These are phyloP conservation scores for Macrophomina phaseolina DNA, from an alignment of 2,329 filamentous ascomycete species.

Conservation along the genomic window DNA sequence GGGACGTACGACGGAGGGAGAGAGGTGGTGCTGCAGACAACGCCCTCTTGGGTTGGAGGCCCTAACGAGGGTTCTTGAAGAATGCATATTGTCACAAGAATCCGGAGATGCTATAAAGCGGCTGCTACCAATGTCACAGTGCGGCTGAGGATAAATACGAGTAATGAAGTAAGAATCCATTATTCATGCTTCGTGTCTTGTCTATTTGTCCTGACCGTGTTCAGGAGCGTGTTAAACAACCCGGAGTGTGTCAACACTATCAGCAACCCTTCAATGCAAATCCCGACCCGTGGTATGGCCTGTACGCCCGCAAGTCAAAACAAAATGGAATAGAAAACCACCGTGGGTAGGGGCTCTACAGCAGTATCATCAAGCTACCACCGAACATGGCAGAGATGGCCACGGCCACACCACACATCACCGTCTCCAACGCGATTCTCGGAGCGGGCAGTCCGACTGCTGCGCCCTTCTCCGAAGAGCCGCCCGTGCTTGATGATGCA, in stretches of 20 bases:
- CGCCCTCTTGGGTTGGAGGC: background rate
- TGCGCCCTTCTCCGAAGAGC: background rate
- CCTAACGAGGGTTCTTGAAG: slow-evolving; percentile 7
- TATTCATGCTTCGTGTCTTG: background rate
- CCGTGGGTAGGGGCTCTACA: slow-evolving; percentile 2
- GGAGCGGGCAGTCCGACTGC: slow-evolving; percentile 14
- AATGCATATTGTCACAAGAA: background rate
- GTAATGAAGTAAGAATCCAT: background rate
- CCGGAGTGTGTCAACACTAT: background rate
- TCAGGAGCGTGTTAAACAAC: background rate
- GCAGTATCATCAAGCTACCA: slow-evolving; percentile 22
- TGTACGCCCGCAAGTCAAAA: slow-evolving; percentile 6
- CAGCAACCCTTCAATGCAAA: background rate
- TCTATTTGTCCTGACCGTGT: background rate
- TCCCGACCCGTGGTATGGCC: slow-evolving; percentile 24
- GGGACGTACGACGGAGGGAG: slow-evolving; percentile 28
- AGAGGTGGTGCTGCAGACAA: slow-evolving; percentile 32
- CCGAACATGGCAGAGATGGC: slow-evolving; percentile 12
- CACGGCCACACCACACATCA: slow-evolving; percentile 18
- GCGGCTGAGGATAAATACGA: background rate
- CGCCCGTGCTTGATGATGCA: background rate
- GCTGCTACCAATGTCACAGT: no score
- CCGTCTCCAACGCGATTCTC: slow-evolving; percentile 7
- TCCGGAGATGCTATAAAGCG: background rate
- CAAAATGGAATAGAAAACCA: background rate